phyloP scores from a whole-genome alignment of 805 yeast species.

The Candida oleophila region DNA sequence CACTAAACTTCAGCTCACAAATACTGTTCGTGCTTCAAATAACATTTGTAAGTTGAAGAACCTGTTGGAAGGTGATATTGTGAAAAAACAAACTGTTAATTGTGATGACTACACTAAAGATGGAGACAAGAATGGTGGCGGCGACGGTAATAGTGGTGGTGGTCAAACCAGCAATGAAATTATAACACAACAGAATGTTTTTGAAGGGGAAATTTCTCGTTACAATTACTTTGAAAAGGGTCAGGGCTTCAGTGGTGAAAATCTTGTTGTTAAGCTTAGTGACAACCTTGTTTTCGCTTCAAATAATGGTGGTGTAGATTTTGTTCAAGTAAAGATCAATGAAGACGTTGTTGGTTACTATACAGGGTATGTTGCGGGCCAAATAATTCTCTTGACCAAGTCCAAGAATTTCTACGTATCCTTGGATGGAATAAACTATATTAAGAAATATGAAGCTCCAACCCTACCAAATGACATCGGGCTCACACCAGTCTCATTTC shows the following conservation, averaged over 20 bases:
- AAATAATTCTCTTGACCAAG: constrained; percentile 53
- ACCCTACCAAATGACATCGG: constrained; percentile 40
- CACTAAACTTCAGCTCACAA: constrained; percentile 25
- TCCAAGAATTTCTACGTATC: constrained; percentile 55
- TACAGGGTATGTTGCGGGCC: constrained; percentile 60
- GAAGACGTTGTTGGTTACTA: constrained; percentile 30
- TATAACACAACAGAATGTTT: constrained; percentile 34
- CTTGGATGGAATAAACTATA: constrained; percentile 60
- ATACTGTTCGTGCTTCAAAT: constrained; percentile 45
- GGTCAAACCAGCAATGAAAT: constrained; percentile 26
- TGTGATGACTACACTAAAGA: constrained; percentile 29
- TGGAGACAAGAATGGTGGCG: constrained; percentile 7
- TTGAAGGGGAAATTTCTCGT: constrained; percentile 53
- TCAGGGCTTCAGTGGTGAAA: constrained; percentile 29
- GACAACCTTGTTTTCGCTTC: constrained; percentile 59
- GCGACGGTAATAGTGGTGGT: constrained; percentile 2
- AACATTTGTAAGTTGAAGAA: constrained; percentile 39
- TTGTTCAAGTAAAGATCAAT: constrained; percentile 29
- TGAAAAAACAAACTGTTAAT: constrained; percentile 26
- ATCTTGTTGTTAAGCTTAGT: constrained; percentile 56
- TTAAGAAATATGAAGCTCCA: constrained; percentile 54
- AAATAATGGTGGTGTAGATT: constrained; percentile 46
- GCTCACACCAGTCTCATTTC: constrained; percentile 55
- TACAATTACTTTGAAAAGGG: constrained; percentile 64
- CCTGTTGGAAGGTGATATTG: constrained; percentile 21